Percentiles rank a stretch among this genome's conserved stretches.
phyloP scores from a whole-genome alignment of 2,329 filamentous ascomycete species.

The Alternaria panax region DNA sequence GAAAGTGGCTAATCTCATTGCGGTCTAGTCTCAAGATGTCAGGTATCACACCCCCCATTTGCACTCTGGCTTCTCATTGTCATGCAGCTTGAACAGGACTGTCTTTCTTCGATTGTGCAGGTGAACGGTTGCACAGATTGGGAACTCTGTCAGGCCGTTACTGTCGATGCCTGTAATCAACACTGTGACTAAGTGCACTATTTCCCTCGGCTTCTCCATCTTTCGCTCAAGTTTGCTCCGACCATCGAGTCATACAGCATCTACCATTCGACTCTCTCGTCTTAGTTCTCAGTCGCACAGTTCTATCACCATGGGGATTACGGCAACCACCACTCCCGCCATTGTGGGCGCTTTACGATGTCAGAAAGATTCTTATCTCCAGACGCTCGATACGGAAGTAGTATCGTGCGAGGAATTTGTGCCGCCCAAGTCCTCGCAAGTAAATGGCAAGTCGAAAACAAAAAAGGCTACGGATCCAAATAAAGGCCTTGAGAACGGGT shows the following conservation, averaged over 20 bases:
- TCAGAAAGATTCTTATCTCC: conserved; percentile 44
- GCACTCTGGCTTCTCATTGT: neutral
- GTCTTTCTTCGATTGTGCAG: neutral
- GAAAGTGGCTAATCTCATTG: neutral
- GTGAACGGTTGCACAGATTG: neutral
- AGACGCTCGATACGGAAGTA: conserved; percentile 40
- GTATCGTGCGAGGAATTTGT: conserved; percentile 42
- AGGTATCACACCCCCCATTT: neutral
- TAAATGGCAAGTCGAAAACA: conserved; percentile 32
- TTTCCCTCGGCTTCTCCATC: conserved; percentile 21
- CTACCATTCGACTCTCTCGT: neutral
- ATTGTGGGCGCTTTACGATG: conserved; percentile 44
- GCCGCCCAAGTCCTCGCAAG: conserved; percentile 26
- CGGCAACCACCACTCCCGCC: conserved; percentile 21
- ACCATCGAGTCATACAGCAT: conserved; percentile 13
- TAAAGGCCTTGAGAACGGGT: conserved; percentile 21
- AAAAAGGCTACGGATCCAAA: conserved; percentile 38
- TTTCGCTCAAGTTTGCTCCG: conserved; percentile 10
- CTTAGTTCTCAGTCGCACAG: neutral
- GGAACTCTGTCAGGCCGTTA: neutral
- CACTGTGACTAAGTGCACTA: conserved; percentile 20
- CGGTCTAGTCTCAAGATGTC: neutral
- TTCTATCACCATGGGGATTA: conserved; percentile 24
- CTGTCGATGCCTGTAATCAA: conserved; percentile 13
- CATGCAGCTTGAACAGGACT: neutral